phyloP scores from a whole-genome alignment of 1,284 basidiomycete species.

The Golubevia pallescens region DNA sequence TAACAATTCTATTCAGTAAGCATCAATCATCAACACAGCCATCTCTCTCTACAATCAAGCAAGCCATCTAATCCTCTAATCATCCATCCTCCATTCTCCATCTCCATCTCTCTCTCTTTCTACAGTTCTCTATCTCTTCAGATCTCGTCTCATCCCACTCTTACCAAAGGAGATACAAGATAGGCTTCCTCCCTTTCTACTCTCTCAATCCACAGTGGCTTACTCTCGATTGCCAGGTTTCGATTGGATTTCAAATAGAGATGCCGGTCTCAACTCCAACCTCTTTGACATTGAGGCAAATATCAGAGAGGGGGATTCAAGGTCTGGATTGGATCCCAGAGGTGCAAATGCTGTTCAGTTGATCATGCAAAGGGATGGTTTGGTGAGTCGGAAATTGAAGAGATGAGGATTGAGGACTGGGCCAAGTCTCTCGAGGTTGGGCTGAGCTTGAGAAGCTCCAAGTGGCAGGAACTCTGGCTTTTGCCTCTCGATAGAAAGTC shows the following conservation, averaged over 20 bases:
- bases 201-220: background rate
- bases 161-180: background rate
- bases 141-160: background rate
- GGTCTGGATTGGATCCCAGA: conserved; percentile 38
- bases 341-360: conserved; percentile 45
- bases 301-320: conserved; percentile 31
- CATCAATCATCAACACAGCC: too few species aligned
- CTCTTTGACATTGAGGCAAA: conserved; percentile 57
- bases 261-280: conserved; percentile 30
- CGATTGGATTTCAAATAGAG: conserved; percentile 30
- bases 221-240: conserved; percentile 14
- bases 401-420: too few species aligned
- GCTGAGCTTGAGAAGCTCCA: too few species aligned
- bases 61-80: too few species aligned
- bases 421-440: too few species aligned
- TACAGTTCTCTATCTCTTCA: too few species aligned
- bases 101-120: too few species aligned
- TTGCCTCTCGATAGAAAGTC: too few species aligned
- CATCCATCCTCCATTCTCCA: too few species aligned
- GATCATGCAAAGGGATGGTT: conserved; percentile 37
- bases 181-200: background rate
- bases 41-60: too few species aligned
- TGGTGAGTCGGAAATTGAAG: conserved; percentile 20
- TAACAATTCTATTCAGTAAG: too few species aligned
- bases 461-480: too few species aligned